These are phyloP conservation scores for Cryptococcus sp. DNA, from an alignment of 1,284 basidiomycete species.

Conservation along the genomic window DNA sequence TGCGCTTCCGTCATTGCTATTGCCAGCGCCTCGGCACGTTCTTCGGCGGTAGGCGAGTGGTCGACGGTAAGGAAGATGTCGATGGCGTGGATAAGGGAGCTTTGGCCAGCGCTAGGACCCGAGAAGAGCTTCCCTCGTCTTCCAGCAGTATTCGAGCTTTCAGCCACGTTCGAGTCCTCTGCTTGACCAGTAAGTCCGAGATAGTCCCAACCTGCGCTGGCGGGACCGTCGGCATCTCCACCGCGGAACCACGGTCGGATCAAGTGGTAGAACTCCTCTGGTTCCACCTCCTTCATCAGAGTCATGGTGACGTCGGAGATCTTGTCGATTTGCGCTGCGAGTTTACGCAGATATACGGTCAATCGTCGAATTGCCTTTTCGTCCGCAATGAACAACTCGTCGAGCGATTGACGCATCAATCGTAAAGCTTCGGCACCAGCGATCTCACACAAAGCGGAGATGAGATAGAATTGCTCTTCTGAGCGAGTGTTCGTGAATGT, in stretches of 20 bases:
- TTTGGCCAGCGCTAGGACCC: constrained; percentile 89
- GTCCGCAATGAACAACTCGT: constrained; percentile 90
- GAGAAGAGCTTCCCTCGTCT: constrained; percentile 62
- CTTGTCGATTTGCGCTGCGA: constrained; percentile 69
- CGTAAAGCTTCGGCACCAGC: constrained; percentile 82
- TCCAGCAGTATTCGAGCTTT: constrained; percentile 12
- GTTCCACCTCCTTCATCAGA: constrained; percentile 74
- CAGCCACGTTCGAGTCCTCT: constrained; percentile 23
- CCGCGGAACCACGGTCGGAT: constrained; percentile 94
- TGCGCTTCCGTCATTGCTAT: constrained; percentile 4
- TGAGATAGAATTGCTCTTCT: constrained; percentile 86
- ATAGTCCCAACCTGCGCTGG: constrained; percentile 73
- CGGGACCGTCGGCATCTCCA: constrained; percentile 66
- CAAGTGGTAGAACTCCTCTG: constrained; percentile 76
- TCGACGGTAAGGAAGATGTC: constrained; percentile 88
- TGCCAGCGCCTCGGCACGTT: constrained; percentile 18
- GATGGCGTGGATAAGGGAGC: constrained; percentile 81
- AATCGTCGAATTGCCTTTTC: constrained; percentile 72
- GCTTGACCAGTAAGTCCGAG: constrained; percentile 70
- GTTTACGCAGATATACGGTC: constrained; percentile 66
- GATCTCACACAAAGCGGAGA: constrained; percentile 87
- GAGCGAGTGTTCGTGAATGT: constrained; percentile 80
- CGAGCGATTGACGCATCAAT: constrained; percentile 84
- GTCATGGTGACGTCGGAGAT: constrained; percentile 65
- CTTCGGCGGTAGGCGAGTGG: constrained; percentile 55